These are phyloP conservation scores for Colletotrichum shisoi DNA, from an alignment of 2,329 filamentous ascomycete genomes.

Conservation along the genomic window DNA sequence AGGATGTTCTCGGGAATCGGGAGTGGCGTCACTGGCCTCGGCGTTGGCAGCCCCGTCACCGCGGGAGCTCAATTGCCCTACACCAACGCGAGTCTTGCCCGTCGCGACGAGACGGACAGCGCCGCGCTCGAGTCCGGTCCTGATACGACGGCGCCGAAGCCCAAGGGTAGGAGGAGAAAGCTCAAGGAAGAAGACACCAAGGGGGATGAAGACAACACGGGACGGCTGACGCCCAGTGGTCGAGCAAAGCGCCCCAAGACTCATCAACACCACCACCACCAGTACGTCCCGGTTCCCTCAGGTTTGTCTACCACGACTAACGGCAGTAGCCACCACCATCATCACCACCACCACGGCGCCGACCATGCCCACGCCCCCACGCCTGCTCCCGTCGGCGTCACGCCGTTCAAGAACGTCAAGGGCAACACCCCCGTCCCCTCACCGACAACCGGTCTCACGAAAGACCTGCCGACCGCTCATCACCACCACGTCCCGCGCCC, in stretches of 20 bases:
- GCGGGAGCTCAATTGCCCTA: constrained; percentile 56
- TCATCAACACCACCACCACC: constrained; percentile 70
- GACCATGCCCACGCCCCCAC: constrained; percentile 55
- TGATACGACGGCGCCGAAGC: constrained; percentile 53
- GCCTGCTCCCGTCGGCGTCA: constrained; percentile 52
- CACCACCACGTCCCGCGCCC: constrained; percentile 56
- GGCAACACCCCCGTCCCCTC: constrained; percentile 56
- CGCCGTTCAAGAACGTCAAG: constrained; percentile 61
- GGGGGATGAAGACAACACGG: constrained; percentile 71
- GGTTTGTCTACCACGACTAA: constrained; percentile 43
- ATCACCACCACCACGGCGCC: constrained; percentile 64
- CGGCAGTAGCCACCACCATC: constrained; percentile 60
- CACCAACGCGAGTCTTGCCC: constrained; percentile 54
- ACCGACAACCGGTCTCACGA: constrained; percentile 50
- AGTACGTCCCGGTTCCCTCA: constrained; percentile 57
- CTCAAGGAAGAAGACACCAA: constrained; percentile 77
- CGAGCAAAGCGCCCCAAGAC: constrained; percentile 74
- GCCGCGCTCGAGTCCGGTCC: constrained; percentile 55
- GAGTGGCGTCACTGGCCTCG: constrained; percentile 61
- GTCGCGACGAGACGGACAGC: constrained; percentile 63
- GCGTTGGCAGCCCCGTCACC: constrained; percentile 61
- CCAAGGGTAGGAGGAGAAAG: constrained; percentile 70
- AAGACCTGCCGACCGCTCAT: constrained; percentile 53
- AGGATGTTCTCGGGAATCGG: constrained; percentile 95
- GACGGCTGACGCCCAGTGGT: constrained; percentile 66